Evolutionary conservation across 1,284 basidiomycete species (phyloP).

Genomic region (Marasmius oreades): DNA sequence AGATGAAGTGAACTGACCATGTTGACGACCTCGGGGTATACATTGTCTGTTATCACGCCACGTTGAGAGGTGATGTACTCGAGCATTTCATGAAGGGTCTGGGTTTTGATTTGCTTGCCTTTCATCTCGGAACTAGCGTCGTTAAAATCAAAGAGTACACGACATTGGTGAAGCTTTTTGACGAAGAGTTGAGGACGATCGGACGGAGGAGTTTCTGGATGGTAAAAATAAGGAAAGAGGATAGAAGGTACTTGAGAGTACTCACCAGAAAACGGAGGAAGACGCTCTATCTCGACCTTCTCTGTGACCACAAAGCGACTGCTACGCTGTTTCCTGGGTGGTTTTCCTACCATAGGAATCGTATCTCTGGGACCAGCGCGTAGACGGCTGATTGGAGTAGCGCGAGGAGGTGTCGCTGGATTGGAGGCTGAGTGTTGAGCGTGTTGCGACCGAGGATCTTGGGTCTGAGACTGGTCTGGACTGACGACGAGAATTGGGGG

Average conservation of each 20-base stretch:
- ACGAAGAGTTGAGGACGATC: slow-evolving; percentile 93
- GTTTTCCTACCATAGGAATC: slow-evolving; percentile 92
- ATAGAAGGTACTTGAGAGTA: slow-evolving; percentile 18
- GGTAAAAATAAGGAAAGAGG: slow-evolving; percentile 15
- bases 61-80: slow-evolving; percentile 98
- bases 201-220: slow-evolving; percentile 80
- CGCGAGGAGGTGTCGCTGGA: slow-evolving; percentile 55
- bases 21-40: slow-evolving; percentile 98
- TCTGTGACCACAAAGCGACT: slow-evolving; percentile 96
- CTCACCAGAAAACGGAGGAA: slow-evolving; percentile 91
- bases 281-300: slow-evolving; percentile 92
- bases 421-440: slow-evolving; percentile 44
- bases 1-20: slow-evolving; percentile 62
- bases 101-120: slow-evolving; percentile 98
- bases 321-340: slow-evolving; percentile 93
- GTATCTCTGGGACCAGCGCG: slow-evolving; percentile 86
- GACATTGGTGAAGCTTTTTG: slow-evolving; percentile 94
- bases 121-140: slow-evolving; percentile 94
- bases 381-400: slow-evolving; percentile 62
- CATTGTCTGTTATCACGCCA: slow-evolving; percentile 92
- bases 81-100: slow-evolving; percentile 97
- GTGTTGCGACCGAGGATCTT: slow-evolving; percentile 45
- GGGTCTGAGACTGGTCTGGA: slow-evolving; percentile 58
- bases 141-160: slow-evolving; percentile 98
- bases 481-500: slow-evolving; percentile 92